These are phyloP conservation scores for Boletus rufocinnamomeus DNA, from an alignment of 768 basidiomycete genomes.

Conservation along the genomic window DNA sequence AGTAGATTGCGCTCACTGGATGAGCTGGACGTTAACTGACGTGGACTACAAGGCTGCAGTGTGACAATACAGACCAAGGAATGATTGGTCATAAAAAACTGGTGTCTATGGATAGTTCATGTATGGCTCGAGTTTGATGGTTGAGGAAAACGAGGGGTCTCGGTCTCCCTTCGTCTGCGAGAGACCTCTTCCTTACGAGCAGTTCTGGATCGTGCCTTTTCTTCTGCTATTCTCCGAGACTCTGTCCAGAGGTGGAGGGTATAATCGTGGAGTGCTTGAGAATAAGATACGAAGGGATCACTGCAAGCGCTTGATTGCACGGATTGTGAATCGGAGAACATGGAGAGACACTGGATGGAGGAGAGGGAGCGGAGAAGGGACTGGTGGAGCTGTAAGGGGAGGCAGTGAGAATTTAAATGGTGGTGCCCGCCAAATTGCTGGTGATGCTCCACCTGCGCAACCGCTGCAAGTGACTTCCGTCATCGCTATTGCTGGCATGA, in stretches of 20 bases:
- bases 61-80: conserved; percentile 20
- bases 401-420: conserved; percentile 31
- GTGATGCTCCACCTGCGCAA: conserved; percentile 32
- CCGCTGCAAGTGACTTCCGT: conserved; percentile 12
- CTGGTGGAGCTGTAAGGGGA: conserved; percentile 11
- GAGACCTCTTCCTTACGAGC: conserved; percentile 29
- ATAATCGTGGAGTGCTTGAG: conserved; percentile 66
- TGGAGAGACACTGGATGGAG: conserved; percentile 14
- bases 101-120: conserved; percentile 15
- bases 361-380: conserved; percentile 7
- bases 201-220: conserved; percentile 40
- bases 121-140: conserved; percentile 13
- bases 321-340: conserved; percentile 20
- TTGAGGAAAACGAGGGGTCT: conserved; percentile 6
- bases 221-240: conserved; percentile 59
- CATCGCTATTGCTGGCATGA: conserved; percentile 6
- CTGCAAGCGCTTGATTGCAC: conserved; percentile 8
- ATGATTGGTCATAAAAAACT: conserved; percentile 1
- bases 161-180: conserved; percentile 28
- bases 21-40: conserved; percentile 15
- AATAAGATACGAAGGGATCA: conserved; percentile 53
- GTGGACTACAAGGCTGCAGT: conserved; percentile 2
- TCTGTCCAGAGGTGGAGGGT: conserved; percentile 69
- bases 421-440: conserved; percentile 21
- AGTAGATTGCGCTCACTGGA: conserved; percentile 18